Evolutionary conservation across 371 early-diverging fungal species (phyloP).

Genomic region (Catenaria anguillulae): DNA sequence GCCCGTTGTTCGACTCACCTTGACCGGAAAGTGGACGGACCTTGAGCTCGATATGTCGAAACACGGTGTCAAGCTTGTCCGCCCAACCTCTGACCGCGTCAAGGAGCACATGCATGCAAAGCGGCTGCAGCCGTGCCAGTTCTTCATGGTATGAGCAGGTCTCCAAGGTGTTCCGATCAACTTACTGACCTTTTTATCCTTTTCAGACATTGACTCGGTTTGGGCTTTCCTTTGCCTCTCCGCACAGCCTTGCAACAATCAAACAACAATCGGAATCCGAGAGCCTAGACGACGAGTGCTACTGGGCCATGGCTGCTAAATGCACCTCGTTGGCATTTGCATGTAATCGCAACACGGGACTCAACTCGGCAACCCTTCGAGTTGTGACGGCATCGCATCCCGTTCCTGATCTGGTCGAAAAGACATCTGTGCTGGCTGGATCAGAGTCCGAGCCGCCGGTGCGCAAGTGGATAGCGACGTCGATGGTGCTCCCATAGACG

Average conservation of each 20-base stretch:
- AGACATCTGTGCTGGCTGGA: too few species aligned
- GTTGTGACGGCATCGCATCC: too few species aligned
- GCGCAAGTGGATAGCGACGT: too few species aligned
- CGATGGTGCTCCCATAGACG: too few species aligned
- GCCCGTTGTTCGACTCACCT: constrained; percentile 7
- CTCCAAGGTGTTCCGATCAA: neutral
- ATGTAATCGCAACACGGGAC: too few species aligned
- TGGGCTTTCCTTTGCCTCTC: neutral
- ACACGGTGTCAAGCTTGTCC: constrained; percentile 18
- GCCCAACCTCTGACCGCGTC: constrained; percentile 14
- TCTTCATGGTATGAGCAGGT: constrained; percentile 17
- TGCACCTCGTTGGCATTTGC: too few species aligned
- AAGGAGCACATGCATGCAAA: constrained; percentile 11
- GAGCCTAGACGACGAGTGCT: neutral
- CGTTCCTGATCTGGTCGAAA: too few species aligned
- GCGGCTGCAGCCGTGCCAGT: constrained; percentile 18
- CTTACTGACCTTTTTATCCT: neutral
- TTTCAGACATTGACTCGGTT: neutral
- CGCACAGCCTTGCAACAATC: neutral
- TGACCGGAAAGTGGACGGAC: constrained; percentile 21
- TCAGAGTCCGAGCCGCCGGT: too few species aligned
- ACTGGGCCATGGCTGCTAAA: neutral
- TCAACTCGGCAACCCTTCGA: too few species aligned
- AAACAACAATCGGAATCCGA: neutral
- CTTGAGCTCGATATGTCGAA: constrained; percentile 22